phyloP scores from a whole-genome alignment of 306 rosid genomes.

The Sicyos baderoa region DNA sequence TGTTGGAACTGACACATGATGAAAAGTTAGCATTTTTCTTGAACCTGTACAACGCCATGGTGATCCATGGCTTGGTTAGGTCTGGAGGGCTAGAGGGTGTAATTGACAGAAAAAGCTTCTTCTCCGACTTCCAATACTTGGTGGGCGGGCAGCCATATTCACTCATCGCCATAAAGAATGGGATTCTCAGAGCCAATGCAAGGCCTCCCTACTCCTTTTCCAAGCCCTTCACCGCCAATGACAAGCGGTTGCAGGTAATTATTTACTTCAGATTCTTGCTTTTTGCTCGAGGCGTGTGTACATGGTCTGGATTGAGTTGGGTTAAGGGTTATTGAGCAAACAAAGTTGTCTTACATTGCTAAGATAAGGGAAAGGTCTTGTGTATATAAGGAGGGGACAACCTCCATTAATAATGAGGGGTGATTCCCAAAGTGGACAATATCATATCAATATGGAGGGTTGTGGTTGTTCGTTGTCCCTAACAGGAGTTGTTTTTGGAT shows the following conservation, averaged over 20 bases:
- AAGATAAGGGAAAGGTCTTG: too few species aligned
- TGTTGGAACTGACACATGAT: conserved; percentile 43
- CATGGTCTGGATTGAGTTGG: too few species aligned
- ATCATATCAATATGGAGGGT: too few species aligned
- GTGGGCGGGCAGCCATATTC: conserved; percentile 78
- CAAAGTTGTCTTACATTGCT: too few species aligned
- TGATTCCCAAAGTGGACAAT: too few species aligned
- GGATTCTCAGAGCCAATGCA: conserved; percentile 71
- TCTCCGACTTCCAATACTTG: conserved; percentile 57
- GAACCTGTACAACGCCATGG: conserved; percentile 92
- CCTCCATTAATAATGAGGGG: too few species aligned
- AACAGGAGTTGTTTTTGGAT: too few species aligned
- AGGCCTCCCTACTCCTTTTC: conserved; percentile 71
- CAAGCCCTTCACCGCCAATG: conserved; percentile 62
- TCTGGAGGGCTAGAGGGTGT: conserved; percentile 65
- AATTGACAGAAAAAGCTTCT: conserved; percentile 72
- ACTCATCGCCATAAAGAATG: conserved; percentile 49
- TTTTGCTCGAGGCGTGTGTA: too few species aligned
- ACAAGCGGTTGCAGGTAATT: conserved; percentile 62
- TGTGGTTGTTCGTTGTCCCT: too few species aligned
- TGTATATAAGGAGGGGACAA: too few species aligned
- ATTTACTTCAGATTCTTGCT: neutral
- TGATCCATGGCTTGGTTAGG: conserved; percentile 64
- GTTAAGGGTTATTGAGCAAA: too few species aligned
- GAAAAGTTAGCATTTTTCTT: conserved; percentile 76